A percentile compares a stretch with the other conserved stretches of the same genome.
Conservation (phyloP, 2,329 filamentous ascomycete species). For the Tolypocladium nubicola region DNA sequence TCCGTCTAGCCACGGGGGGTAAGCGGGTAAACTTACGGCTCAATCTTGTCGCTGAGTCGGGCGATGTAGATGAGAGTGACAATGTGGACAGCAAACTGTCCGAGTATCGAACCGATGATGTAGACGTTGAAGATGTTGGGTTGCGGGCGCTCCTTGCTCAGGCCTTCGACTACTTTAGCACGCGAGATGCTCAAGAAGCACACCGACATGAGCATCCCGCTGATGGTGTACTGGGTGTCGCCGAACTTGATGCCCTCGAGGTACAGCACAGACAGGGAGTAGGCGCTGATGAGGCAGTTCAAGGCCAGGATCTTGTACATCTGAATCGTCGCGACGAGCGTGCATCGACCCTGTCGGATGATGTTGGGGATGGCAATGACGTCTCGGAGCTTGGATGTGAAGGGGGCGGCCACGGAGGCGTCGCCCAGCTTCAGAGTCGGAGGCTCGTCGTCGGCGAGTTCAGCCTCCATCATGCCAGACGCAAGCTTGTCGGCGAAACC, state of each 20-base stretch:
- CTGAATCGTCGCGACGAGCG: slow-evolving; percentile 94
- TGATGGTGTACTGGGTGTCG: slow-evolving; percentile 96
- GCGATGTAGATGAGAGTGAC: slow-evolving; percentile 90
- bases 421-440: slow-evolving; percentile 95
- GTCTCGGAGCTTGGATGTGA: slow-evolving; percentile 94
- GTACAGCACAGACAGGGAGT: slow-evolving; percentile 92
- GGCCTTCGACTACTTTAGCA: slow-evolving; percentile 85
- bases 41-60: slow-evolving; percentile 73
- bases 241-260: slow-evolving; percentile 98
- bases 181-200: slow-evolving; percentile 99
- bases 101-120: slow-evolving; percentile 94
- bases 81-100: slow-evolving; percentile 95
- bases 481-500: slow-evolving; percentile 81
- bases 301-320: slow-evolving; percentile 99
- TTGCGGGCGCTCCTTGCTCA: slow-evolving; percentile 95
- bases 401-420: slow-evolving; percentile 91
- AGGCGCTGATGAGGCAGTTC: slow-evolving; percentile 96
- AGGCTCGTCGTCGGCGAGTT: slow-evolving; percentile 80
- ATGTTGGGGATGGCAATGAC: slow-evolving; percentile 97
- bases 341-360: slow-evolving; percentile 93
- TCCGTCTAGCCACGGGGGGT: background rate
- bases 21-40: slow-evolving; percentile 54
- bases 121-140: slow-evolving; percentile 99
- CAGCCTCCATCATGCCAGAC: slow-evolving; percentile 77
- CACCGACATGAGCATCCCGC: slow-evolving; percentile 98